phyloP scores from a whole-genome alignment of 805 yeast species.

The Danielia reshetovae region DNA sequence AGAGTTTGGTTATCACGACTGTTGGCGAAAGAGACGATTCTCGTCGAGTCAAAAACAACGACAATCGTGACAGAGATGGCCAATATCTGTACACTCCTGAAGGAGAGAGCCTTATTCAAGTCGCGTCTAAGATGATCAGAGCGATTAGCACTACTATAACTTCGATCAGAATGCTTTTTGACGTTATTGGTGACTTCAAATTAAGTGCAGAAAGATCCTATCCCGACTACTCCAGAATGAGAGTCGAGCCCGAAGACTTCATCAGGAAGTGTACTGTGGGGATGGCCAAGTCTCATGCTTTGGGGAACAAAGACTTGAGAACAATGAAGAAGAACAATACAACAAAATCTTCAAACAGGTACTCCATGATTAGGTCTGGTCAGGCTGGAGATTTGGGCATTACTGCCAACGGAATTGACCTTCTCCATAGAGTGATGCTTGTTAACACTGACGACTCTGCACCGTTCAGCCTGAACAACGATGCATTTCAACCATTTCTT shows the following conservation, averaged over 20 bases:
- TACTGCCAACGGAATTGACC: slow-evolving; percentile 45
- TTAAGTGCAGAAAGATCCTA: slow-evolving; percentile 57
- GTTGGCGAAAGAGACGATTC: slow-evolving; percentile 31
- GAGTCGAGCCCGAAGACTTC: slow-evolving; percentile 57
- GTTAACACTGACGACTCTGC: slow-evolving; percentile 25
- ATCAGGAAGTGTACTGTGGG: slow-evolving; percentile 60
- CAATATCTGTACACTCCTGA: slow-evolving; percentile 58
- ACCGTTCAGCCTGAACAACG: slow-evolving; percentile 31
- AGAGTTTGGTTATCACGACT: slow-evolving; percentile 55
- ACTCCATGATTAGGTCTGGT: slow-evolving; percentile 49
- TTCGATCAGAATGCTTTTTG: slow-evolving; percentile 49
- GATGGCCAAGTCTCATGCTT: slow-evolving; percentile 40
- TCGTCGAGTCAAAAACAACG: slow-evolving; percentile 16
- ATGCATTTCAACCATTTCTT: slow-evolving; percentile 35
- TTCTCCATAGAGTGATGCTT: slow-evolving; percentile 33
- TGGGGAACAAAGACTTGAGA: slow-evolving; percentile 22
- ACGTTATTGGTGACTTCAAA: slow-evolving; percentile 63
- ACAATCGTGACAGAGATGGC: slow-evolving; percentile 6
- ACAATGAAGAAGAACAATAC: slow-evolving; percentile 19
- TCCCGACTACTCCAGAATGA: slow-evolving; percentile 58
- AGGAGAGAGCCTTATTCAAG: slow-evolving; percentile 60
- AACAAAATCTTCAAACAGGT: slow-evolving; percentile 30
- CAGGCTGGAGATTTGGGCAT: slow-evolving; percentile 45
- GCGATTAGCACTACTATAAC: slow-evolving; percentile 47
- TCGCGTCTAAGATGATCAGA: slow-evolving; percentile 57